Base-by-base conservation (phyloP, 805 yeast genomes). In the Candida nemodendra region DNA sequence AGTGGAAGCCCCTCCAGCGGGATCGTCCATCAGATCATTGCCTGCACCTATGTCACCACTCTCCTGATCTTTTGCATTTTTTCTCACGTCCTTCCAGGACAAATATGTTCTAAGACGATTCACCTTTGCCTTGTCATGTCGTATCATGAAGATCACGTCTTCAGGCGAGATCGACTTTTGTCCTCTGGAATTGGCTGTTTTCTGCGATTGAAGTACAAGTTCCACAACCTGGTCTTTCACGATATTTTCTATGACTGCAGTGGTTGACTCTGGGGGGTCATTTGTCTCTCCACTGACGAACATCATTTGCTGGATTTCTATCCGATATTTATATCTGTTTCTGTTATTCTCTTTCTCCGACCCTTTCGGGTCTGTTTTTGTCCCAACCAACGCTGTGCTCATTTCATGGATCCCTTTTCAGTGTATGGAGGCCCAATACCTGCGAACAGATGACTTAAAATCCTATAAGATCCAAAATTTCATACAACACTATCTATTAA, bases 271-370 rank as follows among this genome's bases (percentile, higher is more conserved):
- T 0, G 97, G 95, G 2, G 98, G 95, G 53, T 93, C 99, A 50
- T 85, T 86, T 0, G 93, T 79, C 59, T 93, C 98, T 2, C 99
- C 99, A 38, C 84, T 75, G 39, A 93, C 99, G 69, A 93, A 93
- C 99, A 93, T 93, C 99, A 93, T 93, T 68, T 86, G 93, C 63
- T 93, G 99, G 54, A 93, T 93, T 66, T 93, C 99, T 26, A 85
- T 77, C 40, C 95, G 71, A 62, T 91, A 93, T 56, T 82, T 80
- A 66, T 85, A 81, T 57, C 79, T 79, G 38, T 67, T 47, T 34
- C 50, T 52, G 32, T 56, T 56, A 21, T 44, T 47, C n/a, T 45
- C 45, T 24, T 28, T 40, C n/a, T 36, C 41, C 18, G 39, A 11
- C 24, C 24, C 9, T 21, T 21, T 21, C 11, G 24, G 24, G 24